These are phyloP conservation scores for Straminergon stramineum DNA, from an alignment of 225 moss, liverwort and hornwort species.

Conservation along the genomic window DNA sequence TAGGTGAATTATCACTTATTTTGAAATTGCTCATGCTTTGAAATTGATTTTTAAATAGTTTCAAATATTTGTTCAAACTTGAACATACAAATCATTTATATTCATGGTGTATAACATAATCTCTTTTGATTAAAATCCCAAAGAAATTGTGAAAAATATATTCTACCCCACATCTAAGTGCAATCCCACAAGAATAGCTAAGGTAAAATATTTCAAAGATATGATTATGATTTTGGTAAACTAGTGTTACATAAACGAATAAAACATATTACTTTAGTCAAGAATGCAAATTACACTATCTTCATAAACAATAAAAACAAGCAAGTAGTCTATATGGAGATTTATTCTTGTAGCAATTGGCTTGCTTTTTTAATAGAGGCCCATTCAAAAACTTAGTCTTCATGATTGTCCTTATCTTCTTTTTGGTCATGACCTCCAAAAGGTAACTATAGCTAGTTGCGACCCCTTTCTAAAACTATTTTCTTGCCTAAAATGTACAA, in stretches of 20 bases:
- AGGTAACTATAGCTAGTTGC: neutral
- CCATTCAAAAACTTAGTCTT: neutral
- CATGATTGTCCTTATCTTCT: neutral
- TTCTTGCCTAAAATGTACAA: neutral
- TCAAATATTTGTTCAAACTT: neutral
- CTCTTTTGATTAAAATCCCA: accelerated
- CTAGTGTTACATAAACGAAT: too few relatives aligned
- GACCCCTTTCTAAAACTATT: neutral
- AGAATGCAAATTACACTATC: neutral
- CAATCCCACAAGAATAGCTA: too few relatives aligned
- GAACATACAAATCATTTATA: too few relatives aligned
- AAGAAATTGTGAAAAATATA: neutral
- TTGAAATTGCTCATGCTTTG: neutral
- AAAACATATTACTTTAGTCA: neutral
- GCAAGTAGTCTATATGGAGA: accelerated
- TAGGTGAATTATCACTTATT: neutral
- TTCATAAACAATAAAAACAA: neutral
- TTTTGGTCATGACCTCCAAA: accelerated
- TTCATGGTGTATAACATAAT: neutral
- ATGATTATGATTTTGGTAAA: too few relatives aligned
- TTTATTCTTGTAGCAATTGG: neutral
- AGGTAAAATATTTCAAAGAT: neutral
- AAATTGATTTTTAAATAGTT: neutral
- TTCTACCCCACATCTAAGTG: accelerated
- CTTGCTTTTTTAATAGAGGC: neutral